Percentiles rank a stretch among this genome's conserved stretches.
Evolutionary conservation across 495 filamentous ascomycete species (phyloP).

Genomic region (Penicillium paxilli): DNA sequence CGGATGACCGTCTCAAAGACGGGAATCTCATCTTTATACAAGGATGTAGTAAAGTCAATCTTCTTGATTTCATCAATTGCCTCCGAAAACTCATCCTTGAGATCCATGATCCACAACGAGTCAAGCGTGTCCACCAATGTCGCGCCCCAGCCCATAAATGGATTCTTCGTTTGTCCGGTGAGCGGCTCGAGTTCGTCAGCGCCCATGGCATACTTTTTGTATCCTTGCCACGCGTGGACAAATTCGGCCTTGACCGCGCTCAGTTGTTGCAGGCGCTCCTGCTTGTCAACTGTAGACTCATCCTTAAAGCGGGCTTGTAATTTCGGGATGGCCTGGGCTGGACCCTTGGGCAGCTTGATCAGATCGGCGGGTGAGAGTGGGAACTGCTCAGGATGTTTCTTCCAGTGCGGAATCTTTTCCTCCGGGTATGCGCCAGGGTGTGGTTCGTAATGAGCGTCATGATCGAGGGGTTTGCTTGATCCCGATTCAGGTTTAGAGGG

Average conservation of each 20-base stretch:
- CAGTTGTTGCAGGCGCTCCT: constrained; percentile 62
- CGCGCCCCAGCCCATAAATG: constrained; percentile 94
- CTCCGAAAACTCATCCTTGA: constrained; percentile 87
- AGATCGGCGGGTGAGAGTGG: constrained; percentile 67
- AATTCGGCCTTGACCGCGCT: constrained; percentile 67
- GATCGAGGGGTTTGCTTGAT: neutral
- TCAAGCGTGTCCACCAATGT: constrained; percentile 93
- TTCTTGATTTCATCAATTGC: constrained; percentile 72
- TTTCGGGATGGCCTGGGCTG: constrained; percentile 65
- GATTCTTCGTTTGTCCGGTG: constrained; percentile 59
- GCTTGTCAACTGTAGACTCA: constrained; percentile 60
- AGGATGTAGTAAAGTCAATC: constrained; percentile 86
- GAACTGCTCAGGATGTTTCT: constrained; percentile 68
- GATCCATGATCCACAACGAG: constrained; percentile 93
- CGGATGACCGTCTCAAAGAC: constrained; percentile 88
- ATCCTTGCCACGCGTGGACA: constrained; percentile 71
- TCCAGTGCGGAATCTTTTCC: constrained; percentile 56
- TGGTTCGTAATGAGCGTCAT: neutral
- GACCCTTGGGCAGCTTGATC: constrained; percentile 73
- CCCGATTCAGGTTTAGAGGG: neutral
- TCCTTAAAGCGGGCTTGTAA: constrained; percentile 72
- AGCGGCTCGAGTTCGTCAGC: constrained; percentile 78
- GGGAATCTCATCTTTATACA: constrained; percentile 60
- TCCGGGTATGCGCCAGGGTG: constrained; percentile 27
- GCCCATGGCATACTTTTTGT: constrained; percentile 72